These are phyloP conservation scores for Astrothelium subdiscretum DNA, from an alignment of 495 filamentous ascomycete species.

Conservation along the genomic window DNA sequence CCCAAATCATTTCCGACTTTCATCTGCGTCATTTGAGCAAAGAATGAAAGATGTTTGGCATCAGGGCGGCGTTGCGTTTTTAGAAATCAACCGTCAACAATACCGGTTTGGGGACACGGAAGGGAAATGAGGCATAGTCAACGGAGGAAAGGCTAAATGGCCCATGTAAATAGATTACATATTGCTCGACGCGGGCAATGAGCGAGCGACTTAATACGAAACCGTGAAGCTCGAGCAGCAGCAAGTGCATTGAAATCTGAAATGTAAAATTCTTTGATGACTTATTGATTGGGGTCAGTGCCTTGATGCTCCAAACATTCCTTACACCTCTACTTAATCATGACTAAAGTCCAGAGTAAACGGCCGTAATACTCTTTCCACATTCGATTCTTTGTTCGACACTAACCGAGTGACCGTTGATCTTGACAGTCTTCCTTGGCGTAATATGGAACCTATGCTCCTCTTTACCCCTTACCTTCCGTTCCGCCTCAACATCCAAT, in stretches of 20 bases:
- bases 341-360: constrained; percentile 48
- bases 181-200: not conserved
- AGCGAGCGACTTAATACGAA: not conserved
- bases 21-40: not conserved
- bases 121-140: not conserved
- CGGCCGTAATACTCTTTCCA: constrained; percentile 69
- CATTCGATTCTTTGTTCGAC: constrained; percentile 86
- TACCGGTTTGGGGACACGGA: not conserved
- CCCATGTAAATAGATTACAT: not conserved
- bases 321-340: too few relatives aligned
- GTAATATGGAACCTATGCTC: constrained; percentile 74
- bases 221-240: too few relatives aligned
- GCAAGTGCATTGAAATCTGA: too few relatives aligned
- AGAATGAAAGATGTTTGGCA: not conserved
- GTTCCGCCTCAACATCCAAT: constrained; percentile 43
- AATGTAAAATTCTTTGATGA: not conserved
- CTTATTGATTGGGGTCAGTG: not conserved
- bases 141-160: not conserved
- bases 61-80: not conserved
- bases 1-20: not conserved
- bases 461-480: constrained; percentile 44
- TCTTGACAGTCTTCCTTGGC: constrained; percentile 54
- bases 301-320: too few relatives aligned
- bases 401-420: constrained; percentile 53
- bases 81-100: not conserved